A percentile compares a stretch with the other conserved stretches of the same genome.
phyloP scores from a whole-genome alignment of 192 early-diverging fungal genomes.

The Phlyctochytrium bullatum region DNA sequence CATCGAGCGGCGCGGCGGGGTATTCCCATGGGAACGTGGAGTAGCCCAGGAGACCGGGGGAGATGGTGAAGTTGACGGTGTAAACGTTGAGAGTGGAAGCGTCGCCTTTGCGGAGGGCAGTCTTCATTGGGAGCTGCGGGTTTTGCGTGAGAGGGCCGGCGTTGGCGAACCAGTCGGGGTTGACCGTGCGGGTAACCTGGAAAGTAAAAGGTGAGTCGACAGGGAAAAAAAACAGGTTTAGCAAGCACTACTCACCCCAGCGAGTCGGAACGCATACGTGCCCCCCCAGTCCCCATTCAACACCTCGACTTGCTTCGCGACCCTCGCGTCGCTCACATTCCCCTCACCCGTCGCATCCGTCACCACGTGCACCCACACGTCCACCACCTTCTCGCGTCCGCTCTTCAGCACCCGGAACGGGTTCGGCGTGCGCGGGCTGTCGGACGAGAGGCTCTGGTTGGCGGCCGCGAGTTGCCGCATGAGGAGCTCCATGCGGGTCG shows the following conservation, averaged over 20 bases:
- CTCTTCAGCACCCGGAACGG: too few species aligned
- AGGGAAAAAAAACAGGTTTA: background rate
- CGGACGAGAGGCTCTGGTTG: too few species aligned
- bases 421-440: too few species aligned
- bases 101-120: background rate
- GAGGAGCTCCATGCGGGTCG: too few species aligned
- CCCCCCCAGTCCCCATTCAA: background rate
- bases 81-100: background rate
- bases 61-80: background rate
- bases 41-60: conserved; percentile 10
- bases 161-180: background rate
- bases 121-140: background rate
- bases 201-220: background rate
- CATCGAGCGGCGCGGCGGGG: conserved; percentile 3
- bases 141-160: too few species aligned
- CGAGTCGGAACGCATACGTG: background rate
- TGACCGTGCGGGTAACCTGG: background rate
- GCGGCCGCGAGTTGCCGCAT: too few species aligned
- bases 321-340: background rate
- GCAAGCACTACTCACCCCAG: background rate
- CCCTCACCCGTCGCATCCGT: background rate
- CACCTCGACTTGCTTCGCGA: background rate
- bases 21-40: conserved; percentile 20
- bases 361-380: too few species aligned
- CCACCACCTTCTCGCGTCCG: too few species aligned